Percentiles rank a stretch among this genome's conserved stretches.
Evolutionary conservation across 805 yeast species (phyloP).

Genomic region (Wickerhamiella azymoides): DNA sequence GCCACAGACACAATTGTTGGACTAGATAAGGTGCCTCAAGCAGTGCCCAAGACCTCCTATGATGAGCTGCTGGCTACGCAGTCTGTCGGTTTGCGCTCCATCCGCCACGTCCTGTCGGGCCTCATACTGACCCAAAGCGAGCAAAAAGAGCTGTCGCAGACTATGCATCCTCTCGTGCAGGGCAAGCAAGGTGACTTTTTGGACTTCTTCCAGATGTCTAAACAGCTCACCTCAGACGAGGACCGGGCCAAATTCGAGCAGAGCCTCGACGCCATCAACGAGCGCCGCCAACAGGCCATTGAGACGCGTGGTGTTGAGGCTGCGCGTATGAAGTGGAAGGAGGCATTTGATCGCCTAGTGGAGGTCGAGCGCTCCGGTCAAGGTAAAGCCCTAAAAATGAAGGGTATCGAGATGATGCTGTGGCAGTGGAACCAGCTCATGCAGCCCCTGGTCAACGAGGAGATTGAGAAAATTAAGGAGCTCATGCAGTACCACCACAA

Average conservation of each 20-base stretch:
- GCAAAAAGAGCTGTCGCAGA: conserved; percentile 12
- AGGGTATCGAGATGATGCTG: conserved; percentile 54
- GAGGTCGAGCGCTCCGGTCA: conserved; percentile 30
- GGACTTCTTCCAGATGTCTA: conserved; percentile 57
- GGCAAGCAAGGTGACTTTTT: conserved; percentile 27
- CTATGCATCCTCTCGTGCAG: conserved; percentile 13
- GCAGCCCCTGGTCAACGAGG: conserved; percentile 57
- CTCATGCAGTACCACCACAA: conserved; percentile 23
- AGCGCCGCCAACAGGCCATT: conserved; percentile 57
- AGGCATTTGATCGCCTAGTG: conserved; percentile 38
- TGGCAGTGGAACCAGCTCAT: conserved; percentile 76
- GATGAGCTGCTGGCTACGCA: conserved; percentile 51
- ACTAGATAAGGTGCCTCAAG: conserved; percentile 3
- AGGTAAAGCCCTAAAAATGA: conserved; percentile 21
- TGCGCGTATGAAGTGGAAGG: conserved; percentile 83
- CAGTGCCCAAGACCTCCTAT: conserved; percentile 39
- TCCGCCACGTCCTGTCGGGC: conserved; percentile 59
- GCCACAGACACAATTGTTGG: conserved; percentile 6
- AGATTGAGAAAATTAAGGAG: conserved; percentile 41
- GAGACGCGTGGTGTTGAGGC: conserved; percentile 74
- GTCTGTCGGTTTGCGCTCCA: conserved; percentile 63
- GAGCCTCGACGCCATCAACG: conserved; percentile 55
- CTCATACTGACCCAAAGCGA: conserved; percentile 25
- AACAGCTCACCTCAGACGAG: conserved; percentile 33
- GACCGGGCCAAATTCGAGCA: conserved; percentile 40